Base-by-base conservation (phyloP, 208 protist genomes). In the Leishmania aethiopica region DNA sequence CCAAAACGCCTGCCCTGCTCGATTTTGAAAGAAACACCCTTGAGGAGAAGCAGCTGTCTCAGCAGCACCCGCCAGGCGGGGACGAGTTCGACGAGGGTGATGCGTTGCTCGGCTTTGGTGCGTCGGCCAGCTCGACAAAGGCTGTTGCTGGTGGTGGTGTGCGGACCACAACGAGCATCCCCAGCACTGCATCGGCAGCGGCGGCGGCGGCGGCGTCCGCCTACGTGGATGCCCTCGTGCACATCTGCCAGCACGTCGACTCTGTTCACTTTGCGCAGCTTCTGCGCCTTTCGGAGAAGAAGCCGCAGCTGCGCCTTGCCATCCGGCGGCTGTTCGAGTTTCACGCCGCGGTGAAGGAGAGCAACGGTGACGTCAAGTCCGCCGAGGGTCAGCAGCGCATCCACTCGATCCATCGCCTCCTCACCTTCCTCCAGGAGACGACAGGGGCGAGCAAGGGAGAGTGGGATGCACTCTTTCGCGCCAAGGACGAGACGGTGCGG, bases 401-500 rank as follows among this genome's bases (percentile, higher is more conserved):
- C 77, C 83, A 91, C 82, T 89, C 86, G 37, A 92, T 95, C 64
- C 90, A 94, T 66, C 90, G 93, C 15, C 86, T 96, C 37, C 89
- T 96, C 8, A 75, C 69, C 11, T 95, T 95, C 78, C 71, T 95
- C 11, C 84, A 92, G 66, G 80, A 78, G 37, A 89, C 88, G 7
- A 95, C 93, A 28, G 87, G 91, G 62, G 85, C 89, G 22, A 62
- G 81, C 62, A 88, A 87, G 45, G 89, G 84, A 8, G 91, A 90
- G 83, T 96, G 91, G 93, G 91, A 94, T 45, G 75, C 84, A 2
- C 69, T 96, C 3, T 96, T 96, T 53, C 87, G 89, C 79, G 62
- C 87, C 17, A 95, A 93, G 79, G 93, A 96, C 71, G 93, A 94
- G 45, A 80, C 82, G 19, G 85, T 95, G 45, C 87, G 83, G 7